Evolutionary conservation across 140 eudicot species (phyloP).

Genomic region (Senecio squalidus): DNA sequence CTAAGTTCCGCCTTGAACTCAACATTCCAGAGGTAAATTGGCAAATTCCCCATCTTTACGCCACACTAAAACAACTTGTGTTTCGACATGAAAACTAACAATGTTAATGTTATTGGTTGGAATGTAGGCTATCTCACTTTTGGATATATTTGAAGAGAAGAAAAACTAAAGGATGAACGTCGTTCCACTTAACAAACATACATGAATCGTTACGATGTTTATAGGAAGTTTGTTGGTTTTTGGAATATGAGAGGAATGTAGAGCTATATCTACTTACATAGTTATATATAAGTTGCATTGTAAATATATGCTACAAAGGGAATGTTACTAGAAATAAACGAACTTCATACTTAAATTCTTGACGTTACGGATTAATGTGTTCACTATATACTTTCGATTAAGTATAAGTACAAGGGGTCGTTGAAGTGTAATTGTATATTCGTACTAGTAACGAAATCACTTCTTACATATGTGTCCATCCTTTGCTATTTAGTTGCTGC

Average conservation of each 20-base stretch:
- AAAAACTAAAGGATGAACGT: conserved; percentile 13
- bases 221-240: background rate
- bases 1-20: conserved; percentile 92
- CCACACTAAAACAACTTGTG: background rate
- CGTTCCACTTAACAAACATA: background rate
- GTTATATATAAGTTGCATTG: too few species aligned
- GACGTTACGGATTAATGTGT: too few species aligned
- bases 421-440: too few species aligned
- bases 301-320: background rate
- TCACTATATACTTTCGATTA: too few species aligned
- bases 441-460: too few species aligned
- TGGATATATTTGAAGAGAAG: conserved; percentile 65
- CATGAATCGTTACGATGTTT: background rate
- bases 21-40: conserved; percentile 87
- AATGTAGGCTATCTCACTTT: conserved; percentile 63
- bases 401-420: too few species aligned
- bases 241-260: too few species aligned
- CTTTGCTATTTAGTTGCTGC: too few species aligned
- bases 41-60: background rate
- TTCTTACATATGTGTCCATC: too few species aligned
- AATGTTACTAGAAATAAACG: background rate
- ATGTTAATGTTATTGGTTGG: background rate
- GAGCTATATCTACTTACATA: too few species aligned
- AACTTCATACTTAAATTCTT: background rate
- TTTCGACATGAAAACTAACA: background rate